phyloP scores from a whole-genome alignment of 495 filamentous ascomycete species.

The Penicillium waksmanii region DNA sequence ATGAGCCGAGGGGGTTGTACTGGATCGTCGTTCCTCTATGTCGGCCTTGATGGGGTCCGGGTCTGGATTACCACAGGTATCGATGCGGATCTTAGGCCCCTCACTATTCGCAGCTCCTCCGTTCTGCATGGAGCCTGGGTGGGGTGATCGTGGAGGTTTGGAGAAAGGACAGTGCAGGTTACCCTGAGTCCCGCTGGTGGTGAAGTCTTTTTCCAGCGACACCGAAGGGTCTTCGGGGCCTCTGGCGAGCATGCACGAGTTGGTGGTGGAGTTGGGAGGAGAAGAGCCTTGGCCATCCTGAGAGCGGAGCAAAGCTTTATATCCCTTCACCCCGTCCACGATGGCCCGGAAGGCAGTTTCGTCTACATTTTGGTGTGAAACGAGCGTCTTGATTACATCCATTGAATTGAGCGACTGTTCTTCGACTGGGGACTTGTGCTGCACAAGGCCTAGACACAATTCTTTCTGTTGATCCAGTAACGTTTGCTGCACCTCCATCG shows the following conservation, averaged over 20 bases:
- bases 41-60: constrained; percentile 54
- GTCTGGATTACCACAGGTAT: constrained; percentile 41
- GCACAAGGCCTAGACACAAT: constrained; percentile 36
- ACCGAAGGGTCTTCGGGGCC: constrained; percentile 35
- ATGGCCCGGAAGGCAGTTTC: constrained; percentile 43
- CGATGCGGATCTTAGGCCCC: constrained; percentile 33
- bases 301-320: constrained; percentile 39
- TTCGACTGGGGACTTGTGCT: constrained; percentile 29
- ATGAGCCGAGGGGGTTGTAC: constrained; percentile 47
- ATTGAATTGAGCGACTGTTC: constrained; percentile 40
- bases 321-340: constrained; percentile 45
- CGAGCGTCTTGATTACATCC: constrained; percentile 51
- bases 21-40: constrained; percentile 41
- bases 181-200: constrained; percentile 48
- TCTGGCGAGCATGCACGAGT: constrained; percentile 44
- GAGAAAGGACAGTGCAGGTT: constrained; percentile 51
- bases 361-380: constrained; percentile 49
- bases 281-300: constrained; percentile 26
- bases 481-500: constrained; percentile 40
- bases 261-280: constrained; percentile 31
- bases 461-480: constrained; percentile 35
- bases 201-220: constrained; percentile 50
- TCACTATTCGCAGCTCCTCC: constrained; percentile 30
- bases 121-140: constrained; percentile 2
- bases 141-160: constrained; percentile 33